Percentiles rank a stretch among this genome's conserved stretches.
phyloP scores from a whole-genome alignment of 108 stramenopile genomes.

The Fragilaria radians region DNA sequence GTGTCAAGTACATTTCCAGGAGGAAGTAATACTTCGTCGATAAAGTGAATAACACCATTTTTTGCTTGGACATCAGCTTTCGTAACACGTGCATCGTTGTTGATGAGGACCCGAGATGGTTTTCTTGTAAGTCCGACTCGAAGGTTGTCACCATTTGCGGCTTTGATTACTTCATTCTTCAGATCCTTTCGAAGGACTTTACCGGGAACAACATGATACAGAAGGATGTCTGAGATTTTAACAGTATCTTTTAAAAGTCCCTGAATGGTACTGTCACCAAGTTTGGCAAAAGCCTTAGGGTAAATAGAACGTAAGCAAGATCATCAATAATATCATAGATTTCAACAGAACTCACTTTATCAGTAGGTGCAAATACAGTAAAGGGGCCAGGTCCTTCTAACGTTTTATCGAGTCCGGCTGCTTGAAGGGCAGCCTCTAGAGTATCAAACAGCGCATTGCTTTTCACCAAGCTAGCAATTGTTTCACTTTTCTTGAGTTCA shows the following conservation, averaged over 20 bases:
- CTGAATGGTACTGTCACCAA: slow-evolving; percentile 29
- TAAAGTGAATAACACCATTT: slow-evolving; percentile 65
- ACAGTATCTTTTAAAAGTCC: slow-evolving; percentile 34
- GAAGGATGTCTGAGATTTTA: no score
- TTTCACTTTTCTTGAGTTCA: no score
- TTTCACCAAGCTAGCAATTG: no score
- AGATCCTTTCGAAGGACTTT: no score
- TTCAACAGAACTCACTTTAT: slow-evolving; percentile 44
- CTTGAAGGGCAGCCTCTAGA: no score
- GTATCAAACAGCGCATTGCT: no score
- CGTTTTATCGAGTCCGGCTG: no score
- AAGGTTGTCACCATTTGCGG: no score
- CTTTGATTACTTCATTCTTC: no score
- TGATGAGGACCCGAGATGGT: slow-evolving; percentile 46
- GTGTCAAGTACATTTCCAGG: no score
- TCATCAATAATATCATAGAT: slow-evolving; percentile 44
- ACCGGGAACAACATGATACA: no score
- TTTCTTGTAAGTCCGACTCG: slow-evolving; percentile 65
- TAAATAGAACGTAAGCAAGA: slow-evolving; percentile 44
- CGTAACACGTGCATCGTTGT: slow-evolving; percentile 46
- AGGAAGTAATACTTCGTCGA: background rate
- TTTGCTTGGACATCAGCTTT: slow-evolving; percentile 46
- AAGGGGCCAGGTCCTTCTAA: slow-evolving; percentile 50
- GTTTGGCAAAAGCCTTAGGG: slow-evolving; percentile 21
- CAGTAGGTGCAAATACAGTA: slow-evolving; percentile 65